Conservation (phyloP, 345 rosid genomes). For the Pistacia atlantica region DNA sequence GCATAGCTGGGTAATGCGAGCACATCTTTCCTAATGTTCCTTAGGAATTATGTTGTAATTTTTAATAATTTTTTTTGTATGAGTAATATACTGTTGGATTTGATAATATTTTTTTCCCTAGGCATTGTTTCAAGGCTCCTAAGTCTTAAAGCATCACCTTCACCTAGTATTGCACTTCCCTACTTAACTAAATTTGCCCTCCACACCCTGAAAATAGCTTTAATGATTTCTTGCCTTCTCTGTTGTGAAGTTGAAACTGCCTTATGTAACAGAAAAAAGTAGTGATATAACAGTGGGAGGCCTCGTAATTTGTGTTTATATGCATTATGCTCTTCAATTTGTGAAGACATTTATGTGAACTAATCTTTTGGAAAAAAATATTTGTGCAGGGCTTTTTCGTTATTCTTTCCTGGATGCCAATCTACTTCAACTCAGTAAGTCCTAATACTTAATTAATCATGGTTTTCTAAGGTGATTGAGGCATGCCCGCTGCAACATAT, state of each 20-base stretch:
- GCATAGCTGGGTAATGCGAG: conserved; percentile 86
- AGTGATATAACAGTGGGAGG: not conserved
- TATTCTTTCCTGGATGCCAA: conserved; percentile 99
- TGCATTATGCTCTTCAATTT: not conserved
- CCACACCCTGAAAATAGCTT: not conserved
- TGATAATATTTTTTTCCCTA: not conserved
- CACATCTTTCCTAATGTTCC: conserved; percentile 11
- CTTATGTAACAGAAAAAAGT: not conserved
- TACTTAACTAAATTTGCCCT: not conserved
- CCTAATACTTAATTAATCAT: conserved; percentile 6
- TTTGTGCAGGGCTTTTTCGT: conserved; percentile 84
- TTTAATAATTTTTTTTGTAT: not conserved
- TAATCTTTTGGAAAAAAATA: not conserved
- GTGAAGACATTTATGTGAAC: not conserved
- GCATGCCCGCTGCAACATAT: not conserved
- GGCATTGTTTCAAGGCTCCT: not conserved
- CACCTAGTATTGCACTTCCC: not conserved
- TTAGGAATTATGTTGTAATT: conserved; percentile 7
- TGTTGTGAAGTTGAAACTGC: not conserved
- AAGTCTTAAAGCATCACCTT: no score
- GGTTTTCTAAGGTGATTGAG: not conserved
- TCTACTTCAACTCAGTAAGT: conserved; percentile 87
- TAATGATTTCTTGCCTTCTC: not conserved
- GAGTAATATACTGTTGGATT: not conserved
- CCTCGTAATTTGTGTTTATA: not conserved